These are phyloP conservation scores for Zychaea mexicana DNA, from an alignment of 371 early-diverging fungal species.

Conservation along the genomic window DNA sequence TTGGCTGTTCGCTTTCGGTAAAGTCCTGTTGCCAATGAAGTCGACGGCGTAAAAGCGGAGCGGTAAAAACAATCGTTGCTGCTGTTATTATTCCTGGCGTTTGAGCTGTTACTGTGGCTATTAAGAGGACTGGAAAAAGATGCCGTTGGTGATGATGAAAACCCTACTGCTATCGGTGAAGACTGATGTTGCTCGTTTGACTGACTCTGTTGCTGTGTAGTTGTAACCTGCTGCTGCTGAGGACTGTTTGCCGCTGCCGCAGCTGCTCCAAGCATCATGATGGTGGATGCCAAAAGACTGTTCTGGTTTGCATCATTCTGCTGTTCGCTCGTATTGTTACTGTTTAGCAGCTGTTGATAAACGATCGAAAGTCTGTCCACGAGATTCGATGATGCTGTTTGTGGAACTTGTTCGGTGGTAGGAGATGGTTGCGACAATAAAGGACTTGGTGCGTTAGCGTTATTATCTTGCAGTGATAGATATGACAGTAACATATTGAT, in stretches of 20 bases:
- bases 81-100: background rate
- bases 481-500: slow-evolving; percentile 5
- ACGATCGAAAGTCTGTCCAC: background rate
- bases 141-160: background rate
- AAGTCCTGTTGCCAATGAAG: background rate
- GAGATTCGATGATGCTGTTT: background rate
- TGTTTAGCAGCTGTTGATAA: background rate
- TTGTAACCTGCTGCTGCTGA: too few species aligned
- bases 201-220: too few species aligned
- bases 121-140: background rate
- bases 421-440: background rate
- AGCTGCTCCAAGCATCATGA: slow-evolving; percentile 2
- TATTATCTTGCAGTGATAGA: background rate
- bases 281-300: background rate
- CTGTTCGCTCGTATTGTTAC: background rate
- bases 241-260: background rate
- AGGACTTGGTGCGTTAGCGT: background rate
- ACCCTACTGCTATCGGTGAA: too few species aligned
- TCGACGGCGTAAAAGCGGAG: slow-evolving; percentile 3
- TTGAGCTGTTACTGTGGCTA: background rate
- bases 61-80: slow-evolving; percentile 2
- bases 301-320: background rate
- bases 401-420: background rate
- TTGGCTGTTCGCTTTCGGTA: background rate
- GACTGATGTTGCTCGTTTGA: background rate